Percentiles rank a stretch among this genome's conserved stretches.
Evolutionary conservation across 2,329 filamentous ascomycete species (phyloP).

Genomic region (Claviceps sp.): DNA sequence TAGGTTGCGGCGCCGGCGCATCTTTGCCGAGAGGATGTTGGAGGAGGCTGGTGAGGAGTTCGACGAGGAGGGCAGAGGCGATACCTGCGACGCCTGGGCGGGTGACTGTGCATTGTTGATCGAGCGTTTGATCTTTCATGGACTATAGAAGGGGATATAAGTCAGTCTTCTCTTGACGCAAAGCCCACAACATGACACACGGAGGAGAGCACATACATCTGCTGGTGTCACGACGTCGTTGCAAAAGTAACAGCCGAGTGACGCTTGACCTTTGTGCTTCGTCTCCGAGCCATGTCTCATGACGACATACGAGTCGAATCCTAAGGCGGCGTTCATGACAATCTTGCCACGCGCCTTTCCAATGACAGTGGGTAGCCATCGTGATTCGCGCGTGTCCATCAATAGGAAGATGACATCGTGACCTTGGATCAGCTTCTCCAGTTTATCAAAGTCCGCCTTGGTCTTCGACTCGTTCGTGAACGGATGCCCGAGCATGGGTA

Average conservation of each 20-base stretch:
- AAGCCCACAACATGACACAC: not conserved
- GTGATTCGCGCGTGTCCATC: constrained; percentile 88
- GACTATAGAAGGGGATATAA: constrained; percentile 41
- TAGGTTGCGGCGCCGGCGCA: constrained; percentile 40
- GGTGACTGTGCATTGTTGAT: constrained; percentile 97
- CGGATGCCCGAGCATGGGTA: constrained; percentile 92
- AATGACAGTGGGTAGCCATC: constrained; percentile 95
- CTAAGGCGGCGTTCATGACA: constrained; percentile 90
- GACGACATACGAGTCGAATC: constrained; percentile 92
- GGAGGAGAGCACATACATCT: constrained; percentile 51
- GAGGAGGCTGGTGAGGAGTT: constrained; percentile 73
- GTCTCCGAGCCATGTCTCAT: constrained; percentile 80
- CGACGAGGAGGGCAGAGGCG: constrained; percentile 80
- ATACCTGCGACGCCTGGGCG: constrained; percentile 85
- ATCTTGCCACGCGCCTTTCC: constrained; percentile 87
- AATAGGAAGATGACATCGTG: constrained; percentile 94
- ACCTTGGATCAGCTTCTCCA: constrained; percentile 61
- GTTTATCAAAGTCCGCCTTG: constrained; percentile 58
- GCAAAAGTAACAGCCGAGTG: constrained; percentile 94
- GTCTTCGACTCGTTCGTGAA: constrained; percentile 59
- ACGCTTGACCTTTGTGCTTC: constrained; percentile 40
- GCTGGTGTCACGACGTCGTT: constrained; percentile 92
- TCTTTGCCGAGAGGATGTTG: constrained; percentile 67
- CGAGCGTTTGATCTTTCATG: constrained; percentile 84
- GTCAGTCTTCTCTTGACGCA: not conserved